Evolutionary conservation across 2,329 filamentous ascomycete genomes (phyloP).

Genomic region (Alternaria gansuensis): DNA sequence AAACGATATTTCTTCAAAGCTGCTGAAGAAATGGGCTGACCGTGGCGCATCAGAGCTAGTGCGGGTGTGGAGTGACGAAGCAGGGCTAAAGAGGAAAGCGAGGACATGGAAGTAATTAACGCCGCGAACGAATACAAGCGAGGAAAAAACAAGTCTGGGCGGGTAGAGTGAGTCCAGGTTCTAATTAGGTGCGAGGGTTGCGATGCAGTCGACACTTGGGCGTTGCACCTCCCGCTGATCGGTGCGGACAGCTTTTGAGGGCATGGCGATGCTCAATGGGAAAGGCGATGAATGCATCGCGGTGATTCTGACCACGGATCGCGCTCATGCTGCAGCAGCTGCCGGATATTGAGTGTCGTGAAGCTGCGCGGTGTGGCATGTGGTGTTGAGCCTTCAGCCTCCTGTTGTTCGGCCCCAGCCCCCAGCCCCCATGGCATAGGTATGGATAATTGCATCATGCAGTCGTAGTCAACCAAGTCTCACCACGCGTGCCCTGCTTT

Average conservation of each 20-base stretch:
- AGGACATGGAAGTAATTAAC: no score
- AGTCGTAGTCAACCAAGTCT: slow-evolving; percentile 30
- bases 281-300: neutral
- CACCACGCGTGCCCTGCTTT: slow-evolving; percentile 22
- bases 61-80: no score
- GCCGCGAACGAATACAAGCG: neutral
- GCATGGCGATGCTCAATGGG: neutral
- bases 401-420: slow-evolving; percentile 42
- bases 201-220: slow-evolving; percentile 11
- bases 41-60: no score
- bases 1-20: no score
- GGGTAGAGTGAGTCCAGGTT: slow-evolving; percentile 3
- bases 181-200: neutral
- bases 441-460: slow-evolving; percentile 44
- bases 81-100: no score
- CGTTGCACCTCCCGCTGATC: slow-evolving; percentile 14
- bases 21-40: no score
- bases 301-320: neutral
- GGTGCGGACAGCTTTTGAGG: neutral
- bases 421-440: slow-evolving; percentile 42
- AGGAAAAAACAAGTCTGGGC: slow-evolving; percentile 1
- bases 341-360: neutral
- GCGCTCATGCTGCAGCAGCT: neutral
- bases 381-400: slow-evolving; percentile 33
- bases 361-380: neutral